Percentiles rank a stretch among this genome's conserved stretches.
Evolutionary conservation across 495 filamentous ascomycete genomes (phyloP).

Genomic region (Aspergillus cavernicola): DNA sequence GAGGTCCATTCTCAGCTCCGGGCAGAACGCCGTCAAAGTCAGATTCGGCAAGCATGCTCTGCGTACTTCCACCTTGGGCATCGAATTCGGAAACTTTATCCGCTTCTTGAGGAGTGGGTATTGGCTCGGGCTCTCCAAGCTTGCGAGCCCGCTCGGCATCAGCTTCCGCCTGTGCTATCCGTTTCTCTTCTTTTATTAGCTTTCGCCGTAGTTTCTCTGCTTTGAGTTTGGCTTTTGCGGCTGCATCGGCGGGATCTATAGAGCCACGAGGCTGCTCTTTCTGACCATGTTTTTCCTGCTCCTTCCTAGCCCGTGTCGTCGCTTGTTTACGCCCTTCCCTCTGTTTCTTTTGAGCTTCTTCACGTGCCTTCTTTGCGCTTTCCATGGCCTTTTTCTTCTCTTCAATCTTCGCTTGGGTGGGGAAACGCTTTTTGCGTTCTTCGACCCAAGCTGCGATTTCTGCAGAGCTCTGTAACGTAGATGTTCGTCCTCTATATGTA

Average conservation of each 20-base stretch:
- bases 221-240: constrained; percentile 43
- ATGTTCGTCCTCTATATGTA: constrained; percentile 39
- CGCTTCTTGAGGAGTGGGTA: neutral
- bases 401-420: constrained; percentile 62
- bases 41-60: neutral
- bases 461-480: constrained; percentile 49
- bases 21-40: neutral
- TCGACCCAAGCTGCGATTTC: constrained; percentile 78
- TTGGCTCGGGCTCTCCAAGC: constrained; percentile 9
- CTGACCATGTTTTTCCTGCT: constrained; percentile 20
- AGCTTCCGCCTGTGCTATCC: constrained; percentile 46
- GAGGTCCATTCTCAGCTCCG: neutral
- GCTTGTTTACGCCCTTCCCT: constrained; percentile 27
- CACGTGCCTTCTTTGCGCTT: constrained; percentile 34
- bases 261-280: constrained; percentile 25
- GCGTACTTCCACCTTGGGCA: neutral
- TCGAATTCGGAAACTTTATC: neutral
- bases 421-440: constrained; percentile 73
- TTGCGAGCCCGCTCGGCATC: constrained; percentile 41
- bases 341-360: constrained; percentile 27
- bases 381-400: constrained; percentile 45
- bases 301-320: constrained; percentile 26
- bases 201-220: constrained; percentile 48
- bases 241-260: constrained; percentile 32
- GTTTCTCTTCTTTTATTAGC: constrained; percentile 45